A percentile compares a stretch with the other conserved stretches of the same genome.
phyloP scores from a whole-genome alignment of 148 eudicot genomes.

The Dysphania ambrosioides region DNA sequence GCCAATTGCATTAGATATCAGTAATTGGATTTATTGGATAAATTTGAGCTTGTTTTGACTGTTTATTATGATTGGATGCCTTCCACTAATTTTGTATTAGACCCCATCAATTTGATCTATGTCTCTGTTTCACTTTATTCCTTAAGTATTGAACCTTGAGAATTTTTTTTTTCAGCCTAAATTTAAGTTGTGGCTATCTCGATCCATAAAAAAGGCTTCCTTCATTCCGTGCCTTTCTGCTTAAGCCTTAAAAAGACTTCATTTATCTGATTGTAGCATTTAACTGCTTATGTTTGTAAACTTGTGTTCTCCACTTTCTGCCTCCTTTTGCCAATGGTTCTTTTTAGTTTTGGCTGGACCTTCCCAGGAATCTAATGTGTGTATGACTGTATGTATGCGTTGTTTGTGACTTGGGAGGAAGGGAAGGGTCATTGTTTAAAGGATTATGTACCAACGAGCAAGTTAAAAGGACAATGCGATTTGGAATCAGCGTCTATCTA shows the following conservation, averaged over 20 bases:
- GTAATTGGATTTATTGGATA: not conserved
- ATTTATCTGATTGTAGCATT: not conserved
- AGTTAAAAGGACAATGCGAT: not conserved
- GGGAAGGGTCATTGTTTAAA: not conserved
- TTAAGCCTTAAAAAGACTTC: not conserved
- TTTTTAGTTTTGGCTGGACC: not conserved
- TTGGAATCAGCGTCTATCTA: not conserved
- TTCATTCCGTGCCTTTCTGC: not conserved
- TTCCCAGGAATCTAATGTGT: not conserved
- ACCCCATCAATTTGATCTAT: not conserved
- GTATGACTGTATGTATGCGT: not conserved
- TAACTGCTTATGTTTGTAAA: not conserved
- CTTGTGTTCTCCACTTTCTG: not conserved
- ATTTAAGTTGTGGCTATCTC: not conserved
- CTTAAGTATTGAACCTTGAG: not conserved
- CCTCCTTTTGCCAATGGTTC: not conserved
- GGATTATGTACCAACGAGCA: not conserved
- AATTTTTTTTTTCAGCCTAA: not conserved
- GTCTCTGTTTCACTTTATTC: not conserved
- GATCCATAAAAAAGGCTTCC: not conserved
- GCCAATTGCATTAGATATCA: not conserved
- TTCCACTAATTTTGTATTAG: not conserved
- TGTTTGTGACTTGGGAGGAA: not conserved
- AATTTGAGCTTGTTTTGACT: not conserved
- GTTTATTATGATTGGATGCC: not conserved